Percentiles rank a stretch among this genome's conserved stretches.
Conservation (phyloP, 768 basidiomycete genomes). For the Suillus subalutaceus region DNA sequence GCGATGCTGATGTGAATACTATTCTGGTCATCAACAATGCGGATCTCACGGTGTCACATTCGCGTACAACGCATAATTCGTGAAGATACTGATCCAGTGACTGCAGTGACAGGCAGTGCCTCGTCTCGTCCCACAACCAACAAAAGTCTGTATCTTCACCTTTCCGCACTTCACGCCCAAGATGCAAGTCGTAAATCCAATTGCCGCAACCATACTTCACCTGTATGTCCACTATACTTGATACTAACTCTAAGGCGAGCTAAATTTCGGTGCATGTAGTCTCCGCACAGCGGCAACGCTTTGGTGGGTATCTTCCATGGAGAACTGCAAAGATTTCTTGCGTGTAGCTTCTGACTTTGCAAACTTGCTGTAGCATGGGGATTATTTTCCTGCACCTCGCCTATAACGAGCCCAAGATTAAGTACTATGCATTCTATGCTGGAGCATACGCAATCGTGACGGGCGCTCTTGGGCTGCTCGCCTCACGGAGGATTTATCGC, state of each 20-base stretch:
- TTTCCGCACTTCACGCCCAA: neutral
- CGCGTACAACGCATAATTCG: neutral
- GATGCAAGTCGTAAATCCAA: neutral
- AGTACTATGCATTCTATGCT: slow-evolving; percentile 7
- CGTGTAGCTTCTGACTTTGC: neutral
- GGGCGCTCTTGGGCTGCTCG: neutral
- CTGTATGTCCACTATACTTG: neutral
- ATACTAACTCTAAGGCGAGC: neutral
- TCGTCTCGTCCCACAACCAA: neutral
- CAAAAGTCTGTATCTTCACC: neutral
- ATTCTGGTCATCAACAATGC: neutral
- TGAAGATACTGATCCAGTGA: neutral
- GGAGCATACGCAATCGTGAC: neutral
- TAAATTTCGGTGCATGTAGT: neutral
- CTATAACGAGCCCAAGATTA: neutral
- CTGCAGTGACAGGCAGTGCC: neutral
- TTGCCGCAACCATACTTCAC: neutral
- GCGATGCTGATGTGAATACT: neutral
- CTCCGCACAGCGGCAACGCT: neutral
- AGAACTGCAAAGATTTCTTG: neutral
- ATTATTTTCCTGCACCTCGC: neutral
- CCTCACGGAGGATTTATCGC: neutral
- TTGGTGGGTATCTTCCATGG: neutral
- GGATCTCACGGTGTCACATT: neutral
- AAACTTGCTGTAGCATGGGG: neutral